These are phyloP conservation scores for Simmondsia chinensis DNA, from an alignment of 148 eudicot genomes.

Conservation along the genomic window DNA sequence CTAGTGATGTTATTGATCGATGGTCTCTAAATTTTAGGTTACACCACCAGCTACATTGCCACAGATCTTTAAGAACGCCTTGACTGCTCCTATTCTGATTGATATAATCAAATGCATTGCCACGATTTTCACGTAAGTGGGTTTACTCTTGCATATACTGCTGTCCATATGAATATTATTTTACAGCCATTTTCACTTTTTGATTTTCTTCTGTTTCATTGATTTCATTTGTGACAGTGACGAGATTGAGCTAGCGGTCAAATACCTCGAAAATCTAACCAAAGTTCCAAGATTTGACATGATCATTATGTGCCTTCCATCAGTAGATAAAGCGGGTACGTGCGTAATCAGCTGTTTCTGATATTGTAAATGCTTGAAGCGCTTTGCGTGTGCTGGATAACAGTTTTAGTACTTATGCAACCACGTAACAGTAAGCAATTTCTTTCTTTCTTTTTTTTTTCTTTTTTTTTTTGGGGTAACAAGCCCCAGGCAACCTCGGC, in stretches of 20 bases:
- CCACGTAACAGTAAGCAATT: too few species aligned
- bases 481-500: too few species aligned
- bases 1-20: neutral
- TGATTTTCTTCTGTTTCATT: conserved; percentile 2
- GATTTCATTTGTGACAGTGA: conserved; percentile 34
- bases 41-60: conserved; percentile 69
- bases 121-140: conserved; percentile 54
- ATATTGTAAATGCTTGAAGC: neutral
- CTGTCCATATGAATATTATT: neutral
- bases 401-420: too few species aligned
- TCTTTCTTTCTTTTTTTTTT: too few species aligned
- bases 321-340: conserved; percentile 73
- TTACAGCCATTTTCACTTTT: neutral
- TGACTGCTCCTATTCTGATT: conserved; percentile 67
- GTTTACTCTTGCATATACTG: neutral
- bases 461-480: too few species aligned
- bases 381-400: too few species aligned
- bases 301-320: conserved; percentile 81
- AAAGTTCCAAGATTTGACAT: conserved; percentile 74
- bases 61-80: conserved; percentile 69
- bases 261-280: conserved; percentile 57
- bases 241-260: conserved; percentile 56
- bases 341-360: conserved; percentile 3
- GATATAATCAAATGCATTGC: conserved; percentile 70
- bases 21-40: conserved; percentile 34